Base-by-base conservation (phyloP, 2,329 filamentous ascomycete species). In the Periconia macrospinosa region DNA sequence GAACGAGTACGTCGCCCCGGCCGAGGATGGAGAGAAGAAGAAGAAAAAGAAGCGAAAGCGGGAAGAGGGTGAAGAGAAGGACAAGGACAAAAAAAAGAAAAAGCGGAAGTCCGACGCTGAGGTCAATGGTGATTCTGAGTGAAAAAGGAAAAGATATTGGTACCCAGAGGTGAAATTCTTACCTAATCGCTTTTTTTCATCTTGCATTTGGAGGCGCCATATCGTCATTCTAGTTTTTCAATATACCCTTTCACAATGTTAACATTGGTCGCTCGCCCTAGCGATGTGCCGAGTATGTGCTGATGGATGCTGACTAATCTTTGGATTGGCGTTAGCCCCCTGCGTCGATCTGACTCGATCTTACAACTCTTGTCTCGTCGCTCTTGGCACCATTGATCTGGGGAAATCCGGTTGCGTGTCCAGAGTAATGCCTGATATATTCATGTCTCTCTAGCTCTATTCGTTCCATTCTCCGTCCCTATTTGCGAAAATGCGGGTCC, bases 1-100 rank as follows among this genome's bases (percentile, higher is more conserved):
- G 73, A 86, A 88, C 72, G 91, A 94, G 51, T 97, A 92, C 74
- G 84, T 95, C 53, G 88, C 93, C 8, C 94, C 94, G 6, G 86
- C 90, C 68, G 94, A 97, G 75, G 81, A 83, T 23, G 80, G 82
- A 62, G 81, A 81, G 68, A 76, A 78, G 62, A 69, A 78, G 71
- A 73, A 73, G 63, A 55, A 72, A 68, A 69, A 69, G 47, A 69
- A 69, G 47, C 57, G 73, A 71, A 64, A 77, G 73, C 70, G 76
- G 45, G 67, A 85, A 64, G 85, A 82, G 68, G 76, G 77, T 58
- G 76, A 79, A 63, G 78, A 77, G 57, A 68, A 72, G 52, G 80
- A n/a, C n/a, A n/a, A n/a, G 23, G 23, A 27, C 23, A 27, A 77
- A 57, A 72, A 72, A 60, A 76, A 69, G 58, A 62, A 64, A 55